These are phyloP conservation scores for Phytophthora sp. DNA, from an alignment of 352 stramenopile species.

Conservation along the genomic window DNA sequence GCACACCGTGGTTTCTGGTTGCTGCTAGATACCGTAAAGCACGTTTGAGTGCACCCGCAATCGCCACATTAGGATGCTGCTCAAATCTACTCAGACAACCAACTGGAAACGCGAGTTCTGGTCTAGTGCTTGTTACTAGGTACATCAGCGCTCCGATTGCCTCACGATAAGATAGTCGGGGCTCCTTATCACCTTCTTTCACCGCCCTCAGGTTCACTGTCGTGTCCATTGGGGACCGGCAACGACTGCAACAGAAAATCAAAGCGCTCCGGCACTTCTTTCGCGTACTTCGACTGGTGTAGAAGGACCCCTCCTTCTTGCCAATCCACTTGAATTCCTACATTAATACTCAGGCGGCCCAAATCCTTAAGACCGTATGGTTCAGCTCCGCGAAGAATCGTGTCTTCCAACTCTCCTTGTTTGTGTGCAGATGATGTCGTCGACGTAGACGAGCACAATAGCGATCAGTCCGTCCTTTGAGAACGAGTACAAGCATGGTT, in stretches of 20 bases:
- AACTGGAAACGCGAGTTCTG: too few relatives aligned
- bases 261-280: background rate
- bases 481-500: constrained; percentile 15
- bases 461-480: background rate
- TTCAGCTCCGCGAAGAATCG: constrained; percentile 12
- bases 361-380: constrained; percentile 10
- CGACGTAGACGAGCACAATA: constrained; percentile 2
- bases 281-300: background rate
- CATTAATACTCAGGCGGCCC: background rate
- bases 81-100: constrained; percentile 19
- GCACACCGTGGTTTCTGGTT: background rate
- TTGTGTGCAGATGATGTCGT: constrained; percentile 7
- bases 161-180: background rate
- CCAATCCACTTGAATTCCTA: background rate
- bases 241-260: constrained; percentile 7
- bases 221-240: constrained; percentile 6
- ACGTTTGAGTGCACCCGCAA: constrained; percentile 8
- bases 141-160: too few relatives aligned
- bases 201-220: background rate
- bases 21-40: constrained; percentile 1
- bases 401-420: background rate
- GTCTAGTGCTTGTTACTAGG: constrained; percentile 22
- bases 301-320: background rate
- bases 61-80: background rate
- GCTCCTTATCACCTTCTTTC: background rate